phyloP scores from a whole-genome alignment of 73 alveolate genomes.

The Halteria grandinella region DNA sequence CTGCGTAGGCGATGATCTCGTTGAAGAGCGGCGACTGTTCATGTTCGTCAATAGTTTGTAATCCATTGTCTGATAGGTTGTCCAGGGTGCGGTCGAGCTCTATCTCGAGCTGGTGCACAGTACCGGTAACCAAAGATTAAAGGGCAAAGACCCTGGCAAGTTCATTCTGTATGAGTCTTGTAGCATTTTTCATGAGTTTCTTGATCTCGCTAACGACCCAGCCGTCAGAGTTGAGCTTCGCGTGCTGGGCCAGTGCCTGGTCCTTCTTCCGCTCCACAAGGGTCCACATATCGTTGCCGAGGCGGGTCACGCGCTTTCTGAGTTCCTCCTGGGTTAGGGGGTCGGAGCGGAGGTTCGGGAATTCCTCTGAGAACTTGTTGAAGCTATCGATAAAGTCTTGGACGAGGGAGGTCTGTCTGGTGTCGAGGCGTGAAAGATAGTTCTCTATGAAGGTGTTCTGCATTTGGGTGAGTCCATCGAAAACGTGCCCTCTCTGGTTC shows the following conservation, averaged over 20 bases:
- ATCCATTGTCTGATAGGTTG: background rate
- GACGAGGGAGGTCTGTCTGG: background rate
- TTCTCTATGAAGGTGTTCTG: constrained; percentile 85
- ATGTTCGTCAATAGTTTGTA: constrained; percentile 1
- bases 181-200: constrained; percentile 74
- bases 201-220: constrained; percentile 94
- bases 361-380: constrained; percentile 92
- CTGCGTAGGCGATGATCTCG: background rate
- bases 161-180: constrained; percentile 21
- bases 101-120: background rate
- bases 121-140: background rate
- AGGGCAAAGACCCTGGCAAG: constrained; percentile 8
- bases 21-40: background rate
- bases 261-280: constrained; percentile 89
- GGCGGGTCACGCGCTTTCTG: constrained; percentile 92
- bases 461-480: constrained; percentile 80
- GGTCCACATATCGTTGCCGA: constrained; percentile 91
- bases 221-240: constrained; percentile 81
- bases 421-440: constrained; percentile 59
- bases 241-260: constrained; percentile 88
- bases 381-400: constrained; percentile 74
- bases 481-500: constrained; percentile 82
- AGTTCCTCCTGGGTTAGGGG: constrained; percentile 96
- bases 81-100: background rate
- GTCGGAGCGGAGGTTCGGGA: constrained; percentile 97